These are phyloP conservation scores for Fusarium zealandicum DNA, from an alignment of 2,329 filamentous ascomycete species.

Conservation along the genomic window DNA sequence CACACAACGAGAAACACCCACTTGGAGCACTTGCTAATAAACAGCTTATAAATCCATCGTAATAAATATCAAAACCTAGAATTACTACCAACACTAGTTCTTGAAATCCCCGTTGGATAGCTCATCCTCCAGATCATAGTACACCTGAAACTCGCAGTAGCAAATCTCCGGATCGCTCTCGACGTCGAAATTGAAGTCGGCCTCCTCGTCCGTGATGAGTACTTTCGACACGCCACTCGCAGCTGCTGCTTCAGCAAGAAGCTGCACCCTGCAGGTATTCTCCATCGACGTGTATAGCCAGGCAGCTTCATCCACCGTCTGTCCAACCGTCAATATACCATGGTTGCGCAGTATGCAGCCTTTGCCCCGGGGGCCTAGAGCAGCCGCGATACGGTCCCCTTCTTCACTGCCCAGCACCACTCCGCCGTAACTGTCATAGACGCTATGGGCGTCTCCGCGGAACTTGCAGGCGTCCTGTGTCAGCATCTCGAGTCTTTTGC, in stretches of 20 bases:
- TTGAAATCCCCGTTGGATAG: conserved; percentile 35
- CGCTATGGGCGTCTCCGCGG: conserved; percentile 65
- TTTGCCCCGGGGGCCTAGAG: conserved; percentile 64
- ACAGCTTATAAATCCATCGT: too few relatives aligned
- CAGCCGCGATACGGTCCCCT: conserved; percentile 66
- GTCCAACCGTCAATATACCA: conserved; percentile 72
- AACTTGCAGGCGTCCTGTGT: conserved; percentile 71
- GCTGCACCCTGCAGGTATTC: conserved; percentile 61
- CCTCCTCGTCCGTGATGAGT: conserved; percentile 52
- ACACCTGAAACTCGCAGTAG: conserved; percentile 41
- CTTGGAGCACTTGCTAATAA: too few relatives aligned
- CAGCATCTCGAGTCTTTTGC: conserved; percentile 70
- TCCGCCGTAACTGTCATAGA: conserved; percentile 65
- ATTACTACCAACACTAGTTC: conserved; percentile 10
- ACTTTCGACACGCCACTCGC: conserved; percentile 45
- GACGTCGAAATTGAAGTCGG: conserved; percentile 46
- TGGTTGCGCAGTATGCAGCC: conserved; percentile 74
- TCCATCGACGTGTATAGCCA: conserved; percentile 74
- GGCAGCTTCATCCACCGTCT: conserved; percentile 76
- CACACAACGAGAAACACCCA: too few relatives aligned
- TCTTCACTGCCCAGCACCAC: conserved; percentile 67
- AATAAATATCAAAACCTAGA: too few relatives aligned
- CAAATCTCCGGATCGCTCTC: conserved; percentile 40
- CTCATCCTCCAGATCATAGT: conserved; percentile 40
- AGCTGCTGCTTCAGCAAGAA: conserved; percentile 42